A percentile compares a stretch with the other conserved stretches of the same genome.
These are phyloP conservation scores for Aegilops bicornis DNA, from an alignment of 176 grass and related monocot genomes.

Conservation along the genomic window DNA sequence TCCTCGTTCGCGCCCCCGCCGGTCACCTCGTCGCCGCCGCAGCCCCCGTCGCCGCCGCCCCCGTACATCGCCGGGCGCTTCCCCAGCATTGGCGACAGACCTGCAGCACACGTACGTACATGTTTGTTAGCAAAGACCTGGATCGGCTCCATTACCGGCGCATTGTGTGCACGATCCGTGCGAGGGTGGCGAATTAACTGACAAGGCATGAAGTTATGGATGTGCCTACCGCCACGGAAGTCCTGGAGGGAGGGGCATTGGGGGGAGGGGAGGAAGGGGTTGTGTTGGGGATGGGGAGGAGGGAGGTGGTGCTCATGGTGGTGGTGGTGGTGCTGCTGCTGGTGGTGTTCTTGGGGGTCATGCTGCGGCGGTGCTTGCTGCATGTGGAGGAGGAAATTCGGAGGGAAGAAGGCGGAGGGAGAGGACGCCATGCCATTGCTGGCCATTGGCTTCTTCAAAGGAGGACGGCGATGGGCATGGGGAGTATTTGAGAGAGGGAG, in stretches of 20 bases:
- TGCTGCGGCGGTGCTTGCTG: conserved; percentile 41
- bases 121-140: not conserved
- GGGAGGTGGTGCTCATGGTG: conserved; percentile 30
- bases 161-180: conserved; percentile 1
- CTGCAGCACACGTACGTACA: conserved; percentile 27
- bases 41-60: not conserved
- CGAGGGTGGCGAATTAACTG: not conserved
- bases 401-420: conserved; percentile 77
- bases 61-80: conserved; percentile 68
- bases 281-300: conserved; percentile 29
- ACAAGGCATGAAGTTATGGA: not conserved
- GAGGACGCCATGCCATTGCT: conserved; percentile 86
- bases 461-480: conserved; percentile 30
- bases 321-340: conserved; percentile 29
- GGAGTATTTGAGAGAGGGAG: conserved; percentile 38
- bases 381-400: conserved; percentile 90
- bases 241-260: conserved; percentile 78
- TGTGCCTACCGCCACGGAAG: conserved; percentile 45
- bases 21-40: conserved; percentile 48
- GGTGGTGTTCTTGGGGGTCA: conserved; percentile 61
- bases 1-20: conserved; percentile 44
- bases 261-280: conserved; percentile 53
- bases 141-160: not conserved
- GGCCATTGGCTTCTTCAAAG: conserved; percentile 63
- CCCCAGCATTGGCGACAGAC: conserved; percentile 68